Conservation (phyloP, 139 green algal genomes). For the Micromonas pusilla region DNA sequence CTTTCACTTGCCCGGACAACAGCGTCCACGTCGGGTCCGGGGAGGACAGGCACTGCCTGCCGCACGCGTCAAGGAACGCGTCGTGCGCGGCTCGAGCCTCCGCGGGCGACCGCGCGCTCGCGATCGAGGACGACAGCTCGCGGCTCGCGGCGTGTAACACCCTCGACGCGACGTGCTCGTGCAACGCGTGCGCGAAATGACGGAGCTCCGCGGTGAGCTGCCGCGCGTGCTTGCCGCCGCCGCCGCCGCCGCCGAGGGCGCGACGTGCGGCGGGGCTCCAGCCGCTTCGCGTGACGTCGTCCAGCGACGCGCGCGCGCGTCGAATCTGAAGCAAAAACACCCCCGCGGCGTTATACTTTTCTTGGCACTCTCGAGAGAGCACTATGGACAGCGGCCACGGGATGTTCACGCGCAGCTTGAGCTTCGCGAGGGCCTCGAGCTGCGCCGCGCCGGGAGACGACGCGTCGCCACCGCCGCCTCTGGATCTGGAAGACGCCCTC, state of each 20-base stretch:
- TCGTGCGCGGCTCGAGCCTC: neutral
- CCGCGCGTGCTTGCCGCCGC: neutral
- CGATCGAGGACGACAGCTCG: neutral
- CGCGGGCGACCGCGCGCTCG: neutral
- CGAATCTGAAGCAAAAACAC: neutral
- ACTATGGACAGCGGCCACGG: neutral
- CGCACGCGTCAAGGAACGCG: neutral
- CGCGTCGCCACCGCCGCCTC: neutral
- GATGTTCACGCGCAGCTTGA: neutral
- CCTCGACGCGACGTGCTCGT: neutral
- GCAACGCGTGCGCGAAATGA: neutral
- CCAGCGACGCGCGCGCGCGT: neutral
- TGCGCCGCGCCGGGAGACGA: neutral
- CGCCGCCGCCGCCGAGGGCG: too few relatives aligned
- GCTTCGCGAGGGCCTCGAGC: neutral
- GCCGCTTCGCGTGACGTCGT: neutral
- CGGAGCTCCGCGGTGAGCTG: neutral
- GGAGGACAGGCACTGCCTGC: neutral
- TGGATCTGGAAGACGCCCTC: neutral
- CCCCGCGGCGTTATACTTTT: neutral
- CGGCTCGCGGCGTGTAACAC: neutral
- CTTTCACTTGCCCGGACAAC: neutral
- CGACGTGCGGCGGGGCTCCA: neutral
- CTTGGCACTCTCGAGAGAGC: neutral
- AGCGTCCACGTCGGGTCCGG: neutral